Evolutionary conservation across 495 filamentous ascomycete species (phyloP).

Genomic region (Monascus purpureus): DNA sequence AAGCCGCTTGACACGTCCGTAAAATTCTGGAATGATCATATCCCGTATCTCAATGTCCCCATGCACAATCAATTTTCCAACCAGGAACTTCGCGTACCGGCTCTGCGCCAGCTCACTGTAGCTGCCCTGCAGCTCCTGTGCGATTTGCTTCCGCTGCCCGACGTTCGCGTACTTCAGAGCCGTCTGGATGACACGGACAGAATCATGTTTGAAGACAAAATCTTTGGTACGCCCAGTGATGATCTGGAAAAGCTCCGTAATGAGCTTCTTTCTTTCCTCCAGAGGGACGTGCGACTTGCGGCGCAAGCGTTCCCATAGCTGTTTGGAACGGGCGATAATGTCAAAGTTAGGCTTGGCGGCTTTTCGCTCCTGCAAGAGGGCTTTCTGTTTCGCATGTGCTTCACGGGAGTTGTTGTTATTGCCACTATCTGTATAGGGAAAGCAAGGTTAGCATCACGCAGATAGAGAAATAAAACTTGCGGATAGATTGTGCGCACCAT

Average conservation of each 20-base stretch:
- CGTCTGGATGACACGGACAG: conserved; percentile 86
- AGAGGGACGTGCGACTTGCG: conserved; percentile 79
- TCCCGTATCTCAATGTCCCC: conserved; percentile 74
- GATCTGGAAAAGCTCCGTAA: conserved; percentile 79
- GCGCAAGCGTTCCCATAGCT: conserved; percentile 89
- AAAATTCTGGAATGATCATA: conserved; percentile 85
- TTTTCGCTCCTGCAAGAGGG: conserved; percentile 75
- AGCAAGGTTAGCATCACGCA: too few relatives aligned
- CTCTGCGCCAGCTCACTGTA: conserved; percentile 79
- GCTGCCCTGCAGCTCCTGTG: conserved; percentile 70
- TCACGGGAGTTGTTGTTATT: conserved; percentile 48
- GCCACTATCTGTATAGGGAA: too few relatives aligned
- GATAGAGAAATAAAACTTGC: too few relatives aligned
- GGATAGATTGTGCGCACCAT: too few relatives aligned
- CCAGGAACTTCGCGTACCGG: conserved; percentile 90
- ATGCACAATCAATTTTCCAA: conserved; percentile 86
- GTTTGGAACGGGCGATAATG: conserved; percentile 76
- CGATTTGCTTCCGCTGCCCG: conserved; percentile 73
- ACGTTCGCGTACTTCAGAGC: conserved; percentile 88
- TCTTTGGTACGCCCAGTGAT: conserved; percentile 83
- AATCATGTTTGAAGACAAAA: conserved; percentile 96
- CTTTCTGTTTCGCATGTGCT: conserved; percentile 85
- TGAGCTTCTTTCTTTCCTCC: conserved; percentile 72
- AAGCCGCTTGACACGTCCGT: conserved; percentile 75
- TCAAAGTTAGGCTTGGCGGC: conserved; percentile 85